These are phyloP conservation scores for Coemansia sp. DNA, from an alignment of 192 early-diverging fungal species.

Conservation along the genomic window DNA sequence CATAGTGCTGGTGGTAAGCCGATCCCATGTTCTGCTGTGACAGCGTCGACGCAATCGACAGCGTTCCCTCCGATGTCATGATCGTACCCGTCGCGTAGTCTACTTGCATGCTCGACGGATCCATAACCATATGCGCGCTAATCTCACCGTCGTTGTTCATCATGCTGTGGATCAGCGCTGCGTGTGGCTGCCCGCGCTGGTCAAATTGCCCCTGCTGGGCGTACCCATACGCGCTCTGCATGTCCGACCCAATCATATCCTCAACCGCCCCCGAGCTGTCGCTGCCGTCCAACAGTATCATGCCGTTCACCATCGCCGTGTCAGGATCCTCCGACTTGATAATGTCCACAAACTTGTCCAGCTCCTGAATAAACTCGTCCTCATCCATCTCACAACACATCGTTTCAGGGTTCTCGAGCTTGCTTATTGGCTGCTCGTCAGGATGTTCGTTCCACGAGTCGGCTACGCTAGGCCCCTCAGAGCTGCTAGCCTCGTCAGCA, in stretches of 20 bases:
- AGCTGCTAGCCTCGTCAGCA: neutral
- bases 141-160: slow-evolving; percentile 17
- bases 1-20: slow-evolving; percentile 14
- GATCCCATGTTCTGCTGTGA: slow-evolving; percentile 14
- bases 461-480: neutral
- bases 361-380: slow-evolving; percentile 52
- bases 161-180: slow-evolving; percentile 34
- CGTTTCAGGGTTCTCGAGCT: slow-evolving; percentile 42
- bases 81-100: slow-evolving; percentile 21
- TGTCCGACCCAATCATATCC: slow-evolving; percentile 24
- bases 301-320: slow-evolving; percentile 34
- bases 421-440: slow-evolving; percentile 41
- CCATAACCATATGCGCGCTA: slow-evolving; percentile 35
- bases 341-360: slow-evolving; percentile 53
- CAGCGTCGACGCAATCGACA: slow-evolving; percentile 28
- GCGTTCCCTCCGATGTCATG: slow-evolving; percentile 19
- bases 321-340: slow-evolving; percentile 50
- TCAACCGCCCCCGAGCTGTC: slow-evolving; percentile 40
- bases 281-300: slow-evolving; percentile 49
- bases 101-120: slow-evolving; percentile 43
- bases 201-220: slow-evolving; percentile 24
- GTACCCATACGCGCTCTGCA: slow-evolving; percentile 29
- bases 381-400: slow-evolving; percentile 52
- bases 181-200: slow-evolving; percentile 29
- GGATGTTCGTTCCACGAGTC: slow-evolving; percentile 11